Evolutionary conservation across 495 filamentous ascomycete genomes (phyloP).

Genomic region (Glutinoglossum americanum): DNA sequence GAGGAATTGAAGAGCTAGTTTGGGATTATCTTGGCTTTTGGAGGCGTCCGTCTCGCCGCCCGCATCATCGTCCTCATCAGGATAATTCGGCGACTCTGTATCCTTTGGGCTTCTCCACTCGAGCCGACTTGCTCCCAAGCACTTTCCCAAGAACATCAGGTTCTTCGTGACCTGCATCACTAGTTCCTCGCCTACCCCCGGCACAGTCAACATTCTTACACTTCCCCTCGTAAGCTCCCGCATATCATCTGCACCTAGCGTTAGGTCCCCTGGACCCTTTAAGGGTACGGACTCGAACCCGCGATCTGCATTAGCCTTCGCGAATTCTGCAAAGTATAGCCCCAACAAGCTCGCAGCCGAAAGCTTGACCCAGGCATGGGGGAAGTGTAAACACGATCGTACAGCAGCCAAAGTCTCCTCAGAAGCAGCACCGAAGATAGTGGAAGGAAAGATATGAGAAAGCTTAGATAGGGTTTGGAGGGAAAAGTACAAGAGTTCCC

Average conservation of each 20-base stretch:
- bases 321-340: slow-evolving; percentile 56
- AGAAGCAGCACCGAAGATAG: slow-evolving; percentile 33
- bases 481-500: slow-evolving; percentile 60
- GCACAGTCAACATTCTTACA: slow-evolving; percentile 41
- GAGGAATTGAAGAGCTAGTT: slow-evolving; percentile 44
- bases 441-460: slow-evolving; percentile 37
- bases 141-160: slow-evolving; percentile 49
- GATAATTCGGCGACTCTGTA: slow-evolving; percentile 20
- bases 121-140: slow-evolving; percentile 40
- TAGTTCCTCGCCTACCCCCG: slow-evolving; percentile 41
- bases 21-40: slow-evolving; percentile 3
- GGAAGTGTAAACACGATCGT: slow-evolving; percentile 44
- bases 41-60: slow-evolving; percentile 14
- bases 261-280: slow-evolving; percentile 44
- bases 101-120: slow-evolving; percentile 21
- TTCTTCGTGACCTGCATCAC: slow-evolving; percentile 55
- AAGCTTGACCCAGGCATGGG: slow-evolving; percentile 54
- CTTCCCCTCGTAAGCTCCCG: slow-evolving; percentile 38
- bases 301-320: slow-evolving; percentile 31
- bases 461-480: slow-evolving; percentile 48
- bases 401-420: slow-evolving; percentile 43
- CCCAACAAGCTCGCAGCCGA: slow-evolving; percentile 54
- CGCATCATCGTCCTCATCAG: slow-evolving; percentile 22
- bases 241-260: slow-evolving; percentile 41
- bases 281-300: slow-evolving; percentile 37